Evolutionary conservation across 2,329 filamentous ascomycete genomes (phyloP), one percentile per base, ranked within the genome.

Genomic region (Pseudocercospora ulei): DNA sequence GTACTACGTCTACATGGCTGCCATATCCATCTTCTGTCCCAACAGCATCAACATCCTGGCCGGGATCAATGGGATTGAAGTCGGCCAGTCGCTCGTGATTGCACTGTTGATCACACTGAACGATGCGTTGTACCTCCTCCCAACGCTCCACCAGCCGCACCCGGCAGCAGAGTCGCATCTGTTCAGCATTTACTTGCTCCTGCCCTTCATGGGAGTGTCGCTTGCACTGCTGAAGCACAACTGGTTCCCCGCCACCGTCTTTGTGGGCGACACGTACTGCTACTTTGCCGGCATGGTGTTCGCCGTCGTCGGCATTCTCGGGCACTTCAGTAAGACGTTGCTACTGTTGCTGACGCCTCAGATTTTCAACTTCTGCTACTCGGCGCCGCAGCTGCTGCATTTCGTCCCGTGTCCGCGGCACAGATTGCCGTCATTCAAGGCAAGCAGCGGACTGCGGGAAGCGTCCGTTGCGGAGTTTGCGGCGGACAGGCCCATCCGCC

Each of bases 31-130:
- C 62, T 98, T 98, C 68, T 93, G 86, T 52, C 87, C 90, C 4
- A 96, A 98, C 66, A 86, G 85, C 62, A 98, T 98, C 73, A 98
- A 98, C 69, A 98, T 98, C 65, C 70, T 98, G n/a, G 90, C 90
- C 0, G 90, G 90, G n/a, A 84, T 98, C 63, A 98, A 98, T 62
- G 90, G 90, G 39, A 90, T 98, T 60, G 90, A 98, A 62, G 90
- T 96, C 39, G 78, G 82, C 7, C 90, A 98, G 65, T 95, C 86
- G 43, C 69, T 98, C 47, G 82, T 94, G 48, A 84, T 98, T 58
- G 88, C 87, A 16, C 62, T 78, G 37, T 73, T 96, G 35, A 75
- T 98, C 50, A 75, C 80, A 43, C 66, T 85, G 59, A 98, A 98
- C 66, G 90, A 96, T 61, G 69, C 73, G 36, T 72, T 96, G 48